These are phyloP conservation scores for Pilatotrama ljubarskyi DNA, from an alignment of 768 basidiomycete genomes.

Conservation along the genomic window DNA sequence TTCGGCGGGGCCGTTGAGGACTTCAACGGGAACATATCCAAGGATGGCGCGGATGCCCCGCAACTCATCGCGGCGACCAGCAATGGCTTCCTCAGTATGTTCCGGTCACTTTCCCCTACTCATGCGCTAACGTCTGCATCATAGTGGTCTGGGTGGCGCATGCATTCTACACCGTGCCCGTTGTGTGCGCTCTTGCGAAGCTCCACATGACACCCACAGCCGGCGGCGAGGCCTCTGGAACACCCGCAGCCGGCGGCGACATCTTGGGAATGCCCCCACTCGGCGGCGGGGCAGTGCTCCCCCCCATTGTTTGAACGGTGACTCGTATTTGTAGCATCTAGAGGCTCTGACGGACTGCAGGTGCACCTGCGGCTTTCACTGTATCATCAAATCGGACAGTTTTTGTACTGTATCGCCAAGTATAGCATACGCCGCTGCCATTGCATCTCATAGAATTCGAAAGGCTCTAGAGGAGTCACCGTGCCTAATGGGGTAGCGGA, in stretches of 20 bases:
- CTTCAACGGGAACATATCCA: constrained; percentile 64
- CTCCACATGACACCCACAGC: constrained; percentile 54
- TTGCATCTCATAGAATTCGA: not conserved
- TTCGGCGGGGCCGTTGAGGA: constrained; percentile 78
- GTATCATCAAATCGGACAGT: not conserved
- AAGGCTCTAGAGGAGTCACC: not conserved
- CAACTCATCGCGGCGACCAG: constrained; percentile 60
- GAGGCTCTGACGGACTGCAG: constrained; percentile 5
- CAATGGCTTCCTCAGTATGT: constrained; percentile 76
- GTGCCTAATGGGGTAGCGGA: too few relatives aligned
- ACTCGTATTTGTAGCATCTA: not conserved
- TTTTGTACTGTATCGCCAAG: constrained; percentile 13
- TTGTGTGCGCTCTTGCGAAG: constrained; percentile 68
- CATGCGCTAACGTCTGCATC: not conserved
- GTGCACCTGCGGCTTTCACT: not conserved
- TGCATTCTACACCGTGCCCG: constrained; percentile 69
- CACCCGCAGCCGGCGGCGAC: too few relatives aligned
- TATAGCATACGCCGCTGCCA: constrained; percentile 5
- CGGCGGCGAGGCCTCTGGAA: constrained; percentile 39
- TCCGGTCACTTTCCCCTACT: not conserved
- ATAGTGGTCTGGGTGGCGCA: constrained; percentile 81
- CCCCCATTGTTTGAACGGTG: too few relatives aligned
- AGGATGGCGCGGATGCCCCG: constrained; percentile 54
- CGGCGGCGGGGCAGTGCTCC: too few relatives aligned
- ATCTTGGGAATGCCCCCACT: too few relatives aligned